Evolutionary conservation across 2,329 filamentous ascomycete species (phyloP).

Genomic region (Torrubiella hemipterigena): DNA sequence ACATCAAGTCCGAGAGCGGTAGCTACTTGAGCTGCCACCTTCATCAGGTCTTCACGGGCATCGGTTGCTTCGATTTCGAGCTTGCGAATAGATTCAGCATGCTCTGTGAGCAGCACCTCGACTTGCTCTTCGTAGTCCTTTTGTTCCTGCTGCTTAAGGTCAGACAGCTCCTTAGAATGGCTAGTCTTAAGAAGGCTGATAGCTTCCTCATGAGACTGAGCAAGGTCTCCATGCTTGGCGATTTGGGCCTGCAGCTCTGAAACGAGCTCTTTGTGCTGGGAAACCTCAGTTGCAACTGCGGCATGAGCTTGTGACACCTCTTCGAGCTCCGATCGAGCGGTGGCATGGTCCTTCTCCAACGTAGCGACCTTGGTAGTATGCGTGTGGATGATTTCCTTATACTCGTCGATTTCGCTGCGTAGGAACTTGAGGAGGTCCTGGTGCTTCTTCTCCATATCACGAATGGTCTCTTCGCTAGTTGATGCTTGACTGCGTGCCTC

Average conservation of each 20-base stretch:
- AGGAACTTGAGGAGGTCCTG: slow-evolving; percentile 48
- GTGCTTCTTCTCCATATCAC: slow-evolving; percentile 41
- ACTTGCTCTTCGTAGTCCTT: slow-evolving; percentile 46
- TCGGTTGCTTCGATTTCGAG: slow-evolving; percentile 52
- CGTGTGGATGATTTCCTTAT: slow-evolving; percentile 59
- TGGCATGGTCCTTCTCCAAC: slow-evolving; percentile 60
- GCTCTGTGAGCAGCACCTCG: slow-evolving; percentile 46
- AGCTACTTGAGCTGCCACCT: slow-evolving; percentile 51
- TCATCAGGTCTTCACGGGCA: slow-evolving; percentile 54
- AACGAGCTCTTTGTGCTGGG: slow-evolving; percentile 34
- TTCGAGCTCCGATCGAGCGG: slow-evolving; percentile 55
- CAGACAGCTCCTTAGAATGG: slow-evolving; percentile 38
- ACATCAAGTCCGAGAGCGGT: slow-evolving; percentile 49
- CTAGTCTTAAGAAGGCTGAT: slow-evolving; percentile 35
- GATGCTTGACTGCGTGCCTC: slow-evolving; percentile 28
- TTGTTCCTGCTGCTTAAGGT: slow-evolving; percentile 35
- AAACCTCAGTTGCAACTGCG: slow-evolving; percentile 30
- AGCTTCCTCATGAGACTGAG: slow-evolving; percentile 41
- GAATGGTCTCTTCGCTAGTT: slow-evolving; percentile 27
- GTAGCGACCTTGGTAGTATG: slow-evolving; percentile 60
- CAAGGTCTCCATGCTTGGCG: slow-evolving; percentile 42
- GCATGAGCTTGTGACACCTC: slow-evolving; percentile 51
- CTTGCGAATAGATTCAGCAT: slow-evolving; percentile 40
- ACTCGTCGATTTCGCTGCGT: slow-evolving; percentile 66
- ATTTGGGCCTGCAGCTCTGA: slow-evolving; percentile 46